Percentiles rank a stretch among this genome's conserved stretches.
These are phyloP conservation scores for Exophiala xenobiotica DNA, from an alignment of 2,329 filamentous ascomycete genomes.

Conservation along the genomic window DNA sequence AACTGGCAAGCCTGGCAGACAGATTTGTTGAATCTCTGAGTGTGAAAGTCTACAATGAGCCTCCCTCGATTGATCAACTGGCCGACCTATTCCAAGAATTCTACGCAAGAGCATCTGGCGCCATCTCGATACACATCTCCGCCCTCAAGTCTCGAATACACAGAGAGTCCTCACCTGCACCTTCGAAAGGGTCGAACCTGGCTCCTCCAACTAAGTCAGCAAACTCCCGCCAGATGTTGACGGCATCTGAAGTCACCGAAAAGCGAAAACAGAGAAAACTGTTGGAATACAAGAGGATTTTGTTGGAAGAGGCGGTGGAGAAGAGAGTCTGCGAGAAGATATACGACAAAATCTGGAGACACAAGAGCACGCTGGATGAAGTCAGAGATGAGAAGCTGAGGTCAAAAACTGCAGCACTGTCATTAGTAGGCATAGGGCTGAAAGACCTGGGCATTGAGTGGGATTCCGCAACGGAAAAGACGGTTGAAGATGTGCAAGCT, in stretches of 20 bases:
- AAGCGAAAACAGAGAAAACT: slow-evolving; percentile 74
- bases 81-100: slow-evolving; percentile 93
- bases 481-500: slow-evolving; percentile 66
- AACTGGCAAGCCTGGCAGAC: slow-evolving; percentile 85
- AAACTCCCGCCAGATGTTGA: slow-evolving; percentile 79
- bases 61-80: slow-evolving; percentile 78
- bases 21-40: slow-evolving; percentile 89
- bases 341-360: slow-evolving; percentile 86
- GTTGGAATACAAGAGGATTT: slow-evolving; percentile 72
- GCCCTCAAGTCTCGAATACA: slow-evolving; percentile 72
- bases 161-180: slow-evolving; percentile 61
- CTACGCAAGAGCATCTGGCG: slow-evolving; percentile 74
- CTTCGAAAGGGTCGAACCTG: slow-evolving; percentile 29
- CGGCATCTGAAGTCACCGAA: slow-evolving; percentile 76
- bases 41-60: slow-evolving; percentile 80
- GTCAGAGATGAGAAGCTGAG: slow-evolving; percentile 91
- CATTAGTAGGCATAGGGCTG: slow-evolving; percentile 86
- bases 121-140: slow-evolving; percentile 84
- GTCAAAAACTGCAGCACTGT: slow-evolving; percentile 86
- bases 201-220: slow-evolving; percentile 39
- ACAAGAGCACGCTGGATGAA: slow-evolving; percentile 88
- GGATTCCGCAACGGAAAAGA: slow-evolving; percentile 56
- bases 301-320: slow-evolving; percentile 89
- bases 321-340: slow-evolving; percentile 79
- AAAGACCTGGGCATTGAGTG: slow-evolving; percentile 80